phyloP scores from a whole-genome alignment of 148 eudicot species.

The Simmondsia chinensis region DNA sequence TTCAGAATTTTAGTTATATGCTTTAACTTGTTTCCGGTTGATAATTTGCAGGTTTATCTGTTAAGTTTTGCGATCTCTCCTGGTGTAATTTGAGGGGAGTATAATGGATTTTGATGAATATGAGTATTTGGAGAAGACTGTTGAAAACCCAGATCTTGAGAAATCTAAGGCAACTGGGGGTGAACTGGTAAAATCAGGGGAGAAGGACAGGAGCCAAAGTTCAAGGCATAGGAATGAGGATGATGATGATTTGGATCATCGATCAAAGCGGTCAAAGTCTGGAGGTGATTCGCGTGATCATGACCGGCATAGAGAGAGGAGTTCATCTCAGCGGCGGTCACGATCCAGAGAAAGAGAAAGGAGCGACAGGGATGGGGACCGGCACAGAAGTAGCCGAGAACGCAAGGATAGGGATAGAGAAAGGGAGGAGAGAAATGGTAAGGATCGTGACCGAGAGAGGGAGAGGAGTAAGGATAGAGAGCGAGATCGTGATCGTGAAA shows the following conservation, averaged over 20 bases:
- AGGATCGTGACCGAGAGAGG: constrained; percentile 25
- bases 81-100: constrained; percentile 5
- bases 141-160: constrained; percentile 39
- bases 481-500: constrained; percentile 20
- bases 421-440: constrained; percentile 28
- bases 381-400: constrained; percentile 38
- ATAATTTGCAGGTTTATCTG: no score
- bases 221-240: constrained; percentile 42
- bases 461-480: constrained; percentile 34
- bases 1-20: no score
- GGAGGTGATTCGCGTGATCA: constrained; percentile 39
- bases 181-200: constrained; percentile 24
- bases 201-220: constrained; percentile 32
- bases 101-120: constrained; percentile 79
- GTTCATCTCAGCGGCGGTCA: constrained; percentile 33
- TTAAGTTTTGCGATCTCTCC: no score
- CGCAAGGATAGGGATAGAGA: constrained; percentile 34
- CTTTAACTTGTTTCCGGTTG: no score
- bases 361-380: constrained; percentile 35
- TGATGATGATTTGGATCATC: constrained; percentile 30
- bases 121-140: constrained; percentile 68
- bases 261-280: constrained; percentile 42
- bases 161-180: constrained; percentile 33
- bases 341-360: constrained; percentile 48
- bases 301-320: constrained; percentile 38